Conservation (phyloP, 208 protist genomes). For the Trypanosomatidae sp. region DNA sequence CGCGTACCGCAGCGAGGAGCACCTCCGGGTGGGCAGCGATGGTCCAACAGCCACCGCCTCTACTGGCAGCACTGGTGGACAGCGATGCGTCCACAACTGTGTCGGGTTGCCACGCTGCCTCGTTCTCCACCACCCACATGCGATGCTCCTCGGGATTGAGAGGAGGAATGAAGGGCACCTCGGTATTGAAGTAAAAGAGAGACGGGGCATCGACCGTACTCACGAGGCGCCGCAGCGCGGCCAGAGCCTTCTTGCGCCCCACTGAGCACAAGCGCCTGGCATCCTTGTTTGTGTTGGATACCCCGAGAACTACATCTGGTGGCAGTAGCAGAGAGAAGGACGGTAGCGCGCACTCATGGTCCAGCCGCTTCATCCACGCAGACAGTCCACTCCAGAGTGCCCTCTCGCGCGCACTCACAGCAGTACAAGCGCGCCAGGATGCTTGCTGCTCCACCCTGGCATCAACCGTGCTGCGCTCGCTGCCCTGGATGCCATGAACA, state of each 20-base stretch:
- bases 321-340: conserved; percentile 20
- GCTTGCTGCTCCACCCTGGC: background rate
- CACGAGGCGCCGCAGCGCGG: conserved; percentile 18
- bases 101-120: background rate
- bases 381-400: conserved; percentile 13
- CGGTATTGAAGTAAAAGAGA: conserved; percentile 3
- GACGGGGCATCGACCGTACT: background rate
- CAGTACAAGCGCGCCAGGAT: no score
- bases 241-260: conserved; percentile 15
- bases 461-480: background rate
- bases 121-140: conserved; percentile 15
- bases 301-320: background rate
- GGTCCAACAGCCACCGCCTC: background rate
- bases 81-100: background rate
- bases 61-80: background rate
- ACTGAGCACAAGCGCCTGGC: conserved; percentile 1
- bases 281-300: background rate
- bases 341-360: conserved; percentile 12
- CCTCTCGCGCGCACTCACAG: conserved; percentile 1
- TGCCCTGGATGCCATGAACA: background rate
- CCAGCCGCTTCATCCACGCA: conserved; percentile 11
- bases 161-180: background rate
- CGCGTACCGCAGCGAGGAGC: conserved; percentile 6
- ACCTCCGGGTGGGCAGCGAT: conserved; percentile 6
- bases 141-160: background rate